phyloP scores from a whole-genome alignment of 805 yeast genomes.

The Yarrowia sp. region DNA sequence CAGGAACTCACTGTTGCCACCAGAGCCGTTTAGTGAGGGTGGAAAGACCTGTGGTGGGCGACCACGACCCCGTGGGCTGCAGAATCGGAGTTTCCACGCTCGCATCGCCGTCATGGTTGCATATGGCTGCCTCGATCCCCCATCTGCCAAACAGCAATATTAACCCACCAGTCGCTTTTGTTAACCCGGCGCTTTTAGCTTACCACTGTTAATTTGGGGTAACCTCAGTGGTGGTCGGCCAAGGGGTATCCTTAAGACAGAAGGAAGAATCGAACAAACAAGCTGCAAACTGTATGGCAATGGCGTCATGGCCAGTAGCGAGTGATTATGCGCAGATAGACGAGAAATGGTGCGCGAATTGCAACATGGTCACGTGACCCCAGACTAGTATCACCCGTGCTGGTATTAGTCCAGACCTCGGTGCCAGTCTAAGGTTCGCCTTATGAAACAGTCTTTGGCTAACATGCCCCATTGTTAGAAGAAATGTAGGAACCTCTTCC shows the following conservation, averaged over 20 bases:
- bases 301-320: too few species aligned
- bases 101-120: background rate
- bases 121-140: slow-evolving; percentile 20
- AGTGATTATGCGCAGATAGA: too few species aligned
- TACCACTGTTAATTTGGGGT: slow-evolving; percentile 4
- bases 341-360: too few species aligned
- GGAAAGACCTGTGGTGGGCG: background rate
- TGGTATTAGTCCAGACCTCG: too few species aligned
- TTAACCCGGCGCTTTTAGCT: background rate
- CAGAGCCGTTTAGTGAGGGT: background rate
- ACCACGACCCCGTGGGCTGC: background rate
- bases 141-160: slow-evolving; percentile 14
- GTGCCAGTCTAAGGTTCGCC: background rate
- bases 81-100: background rate
- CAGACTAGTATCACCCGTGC: too few species aligned
- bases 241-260: background rate
- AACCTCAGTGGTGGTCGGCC: slow-evolving; percentile 14
- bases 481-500: too few species aligned
- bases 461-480: slow-evolving; percentile 1
- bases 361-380: too few species aligned
- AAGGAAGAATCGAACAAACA: too few species aligned
- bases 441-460: background rate
- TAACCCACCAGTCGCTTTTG: background rate
- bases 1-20: slow-evolving; percentile 17
- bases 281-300: too few species aligned